A percentile compares a stretch with the other conserved stretches of the same genome.
phyloP scores from a whole-genome alignment of 2,329 filamentous ascomycete genomes.

The Trichoderma koningiopsis region DNA sequence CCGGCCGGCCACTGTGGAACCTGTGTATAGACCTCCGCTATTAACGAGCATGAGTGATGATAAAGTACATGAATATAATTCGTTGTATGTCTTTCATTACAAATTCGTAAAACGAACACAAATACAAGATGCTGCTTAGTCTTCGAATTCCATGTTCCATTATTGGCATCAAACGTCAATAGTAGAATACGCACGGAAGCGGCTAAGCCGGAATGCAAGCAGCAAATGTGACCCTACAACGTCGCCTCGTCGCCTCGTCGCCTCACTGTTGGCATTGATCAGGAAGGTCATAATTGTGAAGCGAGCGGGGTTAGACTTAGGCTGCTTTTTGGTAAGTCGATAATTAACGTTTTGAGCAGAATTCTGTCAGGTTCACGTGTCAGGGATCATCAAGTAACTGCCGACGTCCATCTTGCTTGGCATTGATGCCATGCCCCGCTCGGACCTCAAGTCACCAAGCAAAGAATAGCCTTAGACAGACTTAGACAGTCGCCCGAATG shows the following conservation, averaged over 20 bases:
- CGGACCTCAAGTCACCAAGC: background rate
- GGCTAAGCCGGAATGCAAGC: background rate
- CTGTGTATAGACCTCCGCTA: background rate
- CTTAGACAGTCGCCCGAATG: no score
- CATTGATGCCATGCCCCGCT: background rate
- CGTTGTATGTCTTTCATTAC: no score
- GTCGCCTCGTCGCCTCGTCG: background rate
- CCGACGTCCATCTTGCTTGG: conserved; percentile 4
- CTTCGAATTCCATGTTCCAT: background rate
- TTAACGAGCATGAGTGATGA: background rate
- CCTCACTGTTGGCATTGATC: conserved; percentile 1
- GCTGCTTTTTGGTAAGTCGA: background rate
- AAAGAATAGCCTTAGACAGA: background rate
- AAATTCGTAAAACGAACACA: background rate
- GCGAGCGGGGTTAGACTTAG: background rate
- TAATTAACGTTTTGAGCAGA: background rate
- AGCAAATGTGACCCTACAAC: background rate
- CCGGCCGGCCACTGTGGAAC: background rate
- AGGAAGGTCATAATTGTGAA: background rate
- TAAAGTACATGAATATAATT: background rate
- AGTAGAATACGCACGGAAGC: background rate
- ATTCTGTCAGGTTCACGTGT: background rate
- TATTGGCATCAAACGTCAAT: background rate
- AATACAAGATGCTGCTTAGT: background rate
- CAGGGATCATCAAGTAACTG: background rate